A percentile compares a stretch with the other conserved stretches of the same genome.
Conservation (phyloP, 108 stramenopile species). For the Parietichytrium sp. region DNA sequence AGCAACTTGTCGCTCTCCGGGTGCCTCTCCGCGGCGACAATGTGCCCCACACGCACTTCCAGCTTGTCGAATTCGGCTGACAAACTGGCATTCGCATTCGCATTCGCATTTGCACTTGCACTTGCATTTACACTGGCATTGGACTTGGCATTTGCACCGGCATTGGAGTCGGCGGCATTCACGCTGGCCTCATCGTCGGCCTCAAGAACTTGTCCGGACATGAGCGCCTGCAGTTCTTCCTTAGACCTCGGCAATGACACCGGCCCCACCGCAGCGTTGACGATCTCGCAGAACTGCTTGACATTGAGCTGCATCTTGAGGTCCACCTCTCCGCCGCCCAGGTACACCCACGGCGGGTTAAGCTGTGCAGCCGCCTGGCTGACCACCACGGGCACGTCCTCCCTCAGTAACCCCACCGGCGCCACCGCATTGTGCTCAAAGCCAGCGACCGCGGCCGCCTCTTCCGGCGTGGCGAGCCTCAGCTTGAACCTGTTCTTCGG, state of each 20-base stretch:
- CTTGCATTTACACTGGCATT: too few relatives aligned
- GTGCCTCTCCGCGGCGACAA: constrained; percentile 88
- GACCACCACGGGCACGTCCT: not conserved
- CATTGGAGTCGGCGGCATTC: not conserved
- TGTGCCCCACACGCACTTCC: constrained; percentile 82
- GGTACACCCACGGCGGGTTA: not conserved
- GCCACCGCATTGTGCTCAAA: constrained; percentile 42
- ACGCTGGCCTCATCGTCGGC: not conserved
- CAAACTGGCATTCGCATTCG: not conserved
- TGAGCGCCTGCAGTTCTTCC: not conserved
- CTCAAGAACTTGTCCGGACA: too few relatives aligned
- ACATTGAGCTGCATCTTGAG: constrained; percentile 30
- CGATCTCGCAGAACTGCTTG: not conserved
- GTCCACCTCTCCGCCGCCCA: constrained; percentile 30
- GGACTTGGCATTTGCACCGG: not conserved
- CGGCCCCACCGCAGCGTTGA: not conserved
- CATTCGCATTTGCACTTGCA: too few relatives aligned
- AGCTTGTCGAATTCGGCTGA: constrained; percentile 45
- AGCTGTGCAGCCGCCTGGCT: not conserved
- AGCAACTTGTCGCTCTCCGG: constrained; percentile 91
- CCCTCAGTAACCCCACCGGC: not conserved
- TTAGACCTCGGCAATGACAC: not conserved
- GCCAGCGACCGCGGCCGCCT: not conserved
- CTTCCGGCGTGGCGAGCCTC: not conserved
- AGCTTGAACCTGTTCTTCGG: constrained; percentile 5